Base-by-base conservation (phyloP, 192 early-diverging fungal species). In the Phycomyces nitens region DNA sequence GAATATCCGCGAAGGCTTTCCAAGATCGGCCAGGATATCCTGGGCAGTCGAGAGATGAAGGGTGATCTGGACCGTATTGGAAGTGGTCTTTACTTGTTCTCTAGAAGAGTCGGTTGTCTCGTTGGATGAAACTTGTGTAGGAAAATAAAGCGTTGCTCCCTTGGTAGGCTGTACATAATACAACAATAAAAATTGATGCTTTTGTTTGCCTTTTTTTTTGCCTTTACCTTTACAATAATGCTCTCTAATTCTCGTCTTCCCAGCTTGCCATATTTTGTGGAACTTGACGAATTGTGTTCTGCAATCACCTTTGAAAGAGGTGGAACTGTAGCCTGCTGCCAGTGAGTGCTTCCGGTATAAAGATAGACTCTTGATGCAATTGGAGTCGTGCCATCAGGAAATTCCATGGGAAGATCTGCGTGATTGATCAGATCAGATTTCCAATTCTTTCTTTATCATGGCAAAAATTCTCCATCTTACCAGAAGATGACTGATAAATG, bases 321-420 rank as follows among this genome's bases (percentile, higher is more conserved):
- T 2, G 85, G 78, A 0, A 73, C 62, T 4, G 64, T 56, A 14
- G 83, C 76, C n/a, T 61, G 27, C 34, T 65, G 73, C 80, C 84
- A 88, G 42, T 76, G 70, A 41, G 53, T 53, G 12, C 78, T 67
- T 15, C 84, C 83, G n/a, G 77, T 68, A 56, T 70, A 89, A 11
- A 90, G 69, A 53, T 85, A 86, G 47, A 90, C 66, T 26, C 84
- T 79, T 10, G 74, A 79, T 7, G 83, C 73, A 20, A 89, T 82
- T 1, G 90, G 88, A 1, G 90, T 89, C 22, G 85, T 88, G 6
- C 86, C 87, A 68, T 90, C 88, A 8, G 88, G 86, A 34, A 90
- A 85, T 54, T 87, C 83, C 15, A 90, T 72, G 14, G 87, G 87
- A 7, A 89, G 72, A 38, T 89, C 87, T 80, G 53, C n/a, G 6